Conservation (phyloP, 192 early-diverging fungal genomes). For the Podila epigama region DNA sequence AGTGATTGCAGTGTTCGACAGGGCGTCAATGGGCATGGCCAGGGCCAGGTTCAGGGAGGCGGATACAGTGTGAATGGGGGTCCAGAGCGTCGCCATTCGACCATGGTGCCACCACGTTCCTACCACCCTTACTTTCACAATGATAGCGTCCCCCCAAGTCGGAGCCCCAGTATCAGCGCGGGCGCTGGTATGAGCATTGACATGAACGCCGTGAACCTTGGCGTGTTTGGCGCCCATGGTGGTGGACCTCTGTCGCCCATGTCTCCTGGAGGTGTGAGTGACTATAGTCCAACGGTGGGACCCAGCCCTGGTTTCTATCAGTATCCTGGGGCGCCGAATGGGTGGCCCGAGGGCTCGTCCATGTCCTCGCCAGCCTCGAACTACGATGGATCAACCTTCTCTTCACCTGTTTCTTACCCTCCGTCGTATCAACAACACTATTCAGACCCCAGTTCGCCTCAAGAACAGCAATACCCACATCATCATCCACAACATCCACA, state of each 20-base stretch:
- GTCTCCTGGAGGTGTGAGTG: slow-evolving; percentile 18
- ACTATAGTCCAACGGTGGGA: slow-evolving; percentile 15
- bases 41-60: too few species aligned
- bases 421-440: slow-evolving; percentile 2
- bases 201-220: not conserved
- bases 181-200: slow-evolving; percentile 39
- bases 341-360: slow-evolving; percentile 27
- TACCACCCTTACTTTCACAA: slow-evolving; percentile 23
- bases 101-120: slow-evolving; percentile 22
- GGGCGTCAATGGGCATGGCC: too few species aligned
- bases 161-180: slow-evolving; percentile 42
- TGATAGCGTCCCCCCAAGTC: slow-evolving; percentile 16
- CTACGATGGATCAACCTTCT: slow-evolving; percentile 41
- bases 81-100: slow-evolving; percentile 37
- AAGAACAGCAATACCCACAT: slow-evolving; percentile 13
- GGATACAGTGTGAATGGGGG: too few species aligned
- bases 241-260: slow-evolving; percentile 28
- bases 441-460: slow-evolving; percentile 13
- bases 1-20: too few species aligned
- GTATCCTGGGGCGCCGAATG: slow-evolving; percentile 7
- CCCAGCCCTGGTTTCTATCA: not conserved
- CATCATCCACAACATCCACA: slow-evolving; percentile 16
- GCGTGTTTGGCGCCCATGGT: not conserved
- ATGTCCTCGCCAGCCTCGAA: slow-evolving; percentile 36
- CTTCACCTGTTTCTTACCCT: slow-evolving; percentile 25